Conservation (phyloP, 108 stramenopile genomes). For the Schizochytrium sp. region DNA sequence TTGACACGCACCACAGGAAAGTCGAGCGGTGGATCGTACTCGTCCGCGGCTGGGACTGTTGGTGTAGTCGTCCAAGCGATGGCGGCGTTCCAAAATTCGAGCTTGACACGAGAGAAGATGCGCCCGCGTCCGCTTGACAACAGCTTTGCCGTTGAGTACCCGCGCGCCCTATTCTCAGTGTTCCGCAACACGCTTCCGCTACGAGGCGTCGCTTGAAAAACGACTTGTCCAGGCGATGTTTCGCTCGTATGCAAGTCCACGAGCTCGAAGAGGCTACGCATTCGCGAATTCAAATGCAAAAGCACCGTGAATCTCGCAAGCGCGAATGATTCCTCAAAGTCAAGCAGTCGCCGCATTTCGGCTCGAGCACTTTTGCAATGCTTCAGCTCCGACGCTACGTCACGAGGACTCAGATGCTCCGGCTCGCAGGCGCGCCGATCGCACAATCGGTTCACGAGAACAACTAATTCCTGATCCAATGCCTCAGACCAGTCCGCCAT, state of each 20-base stretch:
- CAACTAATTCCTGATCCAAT: neutral
- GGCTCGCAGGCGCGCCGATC: slow-evolving; percentile 11
- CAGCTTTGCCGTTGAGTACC: neutral
- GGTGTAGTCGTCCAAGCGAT: slow-evolving; percentile 31
- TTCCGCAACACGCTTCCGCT: neutral
- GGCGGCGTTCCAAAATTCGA: neutral
- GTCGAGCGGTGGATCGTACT: slow-evolving; percentile 35
- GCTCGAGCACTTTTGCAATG: neutral
- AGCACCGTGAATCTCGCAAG: neutral
- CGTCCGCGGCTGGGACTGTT: slow-evolving; percentile 35
- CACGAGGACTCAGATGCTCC: neutral
- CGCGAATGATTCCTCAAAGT: neutral
- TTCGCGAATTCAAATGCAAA: neutral
- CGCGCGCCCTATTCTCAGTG: neutral
- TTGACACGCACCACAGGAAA: slow-evolving; percentile 29
- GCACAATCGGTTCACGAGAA: neutral
- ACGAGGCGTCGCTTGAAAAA: neutral
- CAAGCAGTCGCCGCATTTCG: neutral
- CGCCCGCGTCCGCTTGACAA: neutral
- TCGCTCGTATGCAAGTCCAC: neutral
- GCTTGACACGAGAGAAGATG: slow-evolving; percentile 25
- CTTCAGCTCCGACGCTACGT: neutral
- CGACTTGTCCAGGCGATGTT: neutral
- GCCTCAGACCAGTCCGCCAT: neutral
- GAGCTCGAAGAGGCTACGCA: neutral